These are phyloP conservation scores for Haberlea rhodopensis DNA, from an alignment of 257 asterid genomes.

Conservation along the genomic window DNA sequence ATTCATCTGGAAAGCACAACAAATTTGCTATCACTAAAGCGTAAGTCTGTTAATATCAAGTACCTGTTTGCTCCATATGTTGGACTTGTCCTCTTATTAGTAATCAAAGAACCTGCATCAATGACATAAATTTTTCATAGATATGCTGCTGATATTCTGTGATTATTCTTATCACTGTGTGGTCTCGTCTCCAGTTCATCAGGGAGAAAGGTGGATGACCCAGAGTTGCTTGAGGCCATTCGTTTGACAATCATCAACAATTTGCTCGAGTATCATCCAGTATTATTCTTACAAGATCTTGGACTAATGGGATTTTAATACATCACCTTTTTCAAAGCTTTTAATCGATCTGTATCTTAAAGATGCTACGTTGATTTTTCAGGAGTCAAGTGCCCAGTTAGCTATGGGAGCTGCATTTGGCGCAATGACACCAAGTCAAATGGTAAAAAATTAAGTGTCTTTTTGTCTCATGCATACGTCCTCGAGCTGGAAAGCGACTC, in stretches of 20 bases:
- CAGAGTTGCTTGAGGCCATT: constrained; percentile 96
- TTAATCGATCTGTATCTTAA: constrained; percentile 24
- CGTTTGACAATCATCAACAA: constrained; percentile 96
- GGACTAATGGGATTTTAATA: constrained; percentile 1
- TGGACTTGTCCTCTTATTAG: constrained; percentile 5
- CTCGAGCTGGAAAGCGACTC: background rate
- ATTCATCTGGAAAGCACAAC: constrained; percentile 95
- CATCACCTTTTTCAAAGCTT: constrained; percentile 14
- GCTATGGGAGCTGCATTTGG: constrained; percentile 97
- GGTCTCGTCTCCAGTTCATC: constrained; percentile 57
- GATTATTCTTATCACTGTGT: background rate
- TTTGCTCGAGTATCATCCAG: constrained; percentile 91
- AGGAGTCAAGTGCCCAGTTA: constrained; percentile 88
- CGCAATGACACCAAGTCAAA: constrained; percentile 46
- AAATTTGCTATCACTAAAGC: constrained; percentile 78
- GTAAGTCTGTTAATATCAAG: constrained; percentile 45
- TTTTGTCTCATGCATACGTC: background rate
- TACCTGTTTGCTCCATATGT: constrained; percentile 10
- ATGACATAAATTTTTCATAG: background rate
- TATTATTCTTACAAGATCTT: constrained; percentile 31
- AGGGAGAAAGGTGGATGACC: constrained; percentile 87
- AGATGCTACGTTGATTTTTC: constrained; percentile 29
- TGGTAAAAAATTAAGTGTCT: constrained; percentile 36
- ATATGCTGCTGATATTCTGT: constrained; percentile 7
- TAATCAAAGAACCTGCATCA: too few species aligned